Evolutionary conservation across 192 early-diverging fungal genomes (phyloP), one percentile per base, ranked within the genome.

Genomic region (Backusella tarrabulga): DNA sequence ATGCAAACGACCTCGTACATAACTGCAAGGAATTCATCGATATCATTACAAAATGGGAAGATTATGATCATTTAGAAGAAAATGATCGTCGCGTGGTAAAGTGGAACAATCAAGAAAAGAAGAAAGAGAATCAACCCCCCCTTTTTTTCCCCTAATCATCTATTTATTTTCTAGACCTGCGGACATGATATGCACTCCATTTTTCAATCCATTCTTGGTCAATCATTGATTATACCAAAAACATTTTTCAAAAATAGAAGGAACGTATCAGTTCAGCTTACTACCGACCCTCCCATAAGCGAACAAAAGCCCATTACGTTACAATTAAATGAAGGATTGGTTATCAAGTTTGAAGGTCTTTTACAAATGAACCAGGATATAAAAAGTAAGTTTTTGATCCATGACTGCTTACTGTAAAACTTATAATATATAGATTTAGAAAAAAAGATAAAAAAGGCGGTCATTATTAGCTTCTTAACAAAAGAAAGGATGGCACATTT

Each of bases 311-410:
- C 77, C 1, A 67, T 78, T 1, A 42, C 34, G 2, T 63, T 78
- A 21, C 56, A 72, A 40, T 21, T 66, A 26, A 50, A 60, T 34
- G 77, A 73, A 73, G 77, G 67, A 36, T 50, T 78, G 52, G 41
- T 78, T 29, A 78, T 78, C 15, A 67, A 73, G 46, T 73, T 78
- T 46, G 77, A 78, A 52, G 77, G 77, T 14, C 42, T 78, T 19
- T 63, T 78, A 12, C 70, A 78, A 12, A 26, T 23, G 8, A 32
- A 26, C 12, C 56, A 29, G 9, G 23, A 3, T 3, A 63, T 63
- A 21, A 63, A 63, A 63, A 63, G 56, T 63, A 63, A 63, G 56
- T 6, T 19, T 50, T 50, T n/a, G 1, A 19, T n/a, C 4, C 46
- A 50, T n/a, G 19, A 1, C 5, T 21, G 17, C 46, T n/a, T 50